A percentile compares a stretch with the other conserved stretches of the same genome.
phyloP scores from a whole-genome alignment of 352 stramenopile genomes.

The Halophytophthora batemanensis region DNA sequence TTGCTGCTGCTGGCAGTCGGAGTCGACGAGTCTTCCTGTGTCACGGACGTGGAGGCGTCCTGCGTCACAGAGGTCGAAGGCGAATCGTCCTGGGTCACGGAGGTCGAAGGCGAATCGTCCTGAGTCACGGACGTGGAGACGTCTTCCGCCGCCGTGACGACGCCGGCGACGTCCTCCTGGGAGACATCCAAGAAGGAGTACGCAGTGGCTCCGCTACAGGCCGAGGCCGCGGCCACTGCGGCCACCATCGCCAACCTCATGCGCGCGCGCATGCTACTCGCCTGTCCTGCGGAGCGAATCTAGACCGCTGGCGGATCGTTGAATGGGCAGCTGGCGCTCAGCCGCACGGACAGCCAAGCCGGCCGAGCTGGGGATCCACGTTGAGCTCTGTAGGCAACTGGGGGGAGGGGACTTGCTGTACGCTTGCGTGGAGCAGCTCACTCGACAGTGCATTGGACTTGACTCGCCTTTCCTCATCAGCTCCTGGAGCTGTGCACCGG shows the following conservation, averaged over 20 bases:
- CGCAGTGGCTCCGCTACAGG: conserved; percentile 13
- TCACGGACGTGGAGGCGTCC: too few species aligned
- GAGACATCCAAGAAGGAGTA: conserved; percentile 23
- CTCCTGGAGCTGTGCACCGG: too few species aligned
- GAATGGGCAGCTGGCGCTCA: conserved; percentile 9
- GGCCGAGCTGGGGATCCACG: too few species aligned
- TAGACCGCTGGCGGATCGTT: conserved; percentile 20
- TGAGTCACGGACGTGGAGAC: neutral
- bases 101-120: too few species aligned
- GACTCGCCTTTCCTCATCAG: too few species aligned
- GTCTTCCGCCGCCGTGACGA: conserved; percentile 18
- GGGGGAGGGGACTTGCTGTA: too few species aligned
- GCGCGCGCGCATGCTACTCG: conserved; percentile 11
- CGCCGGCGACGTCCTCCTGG: conserved; percentile 19
- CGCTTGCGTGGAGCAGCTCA: too few species aligned
- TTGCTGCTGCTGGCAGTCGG: conserved; percentile 2
- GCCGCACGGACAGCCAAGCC: too few species aligned
- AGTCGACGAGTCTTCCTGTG: neutral
- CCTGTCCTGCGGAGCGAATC: neutral
- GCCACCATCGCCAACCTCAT: conserved; percentile 28
- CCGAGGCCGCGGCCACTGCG: conserved; percentile 20
- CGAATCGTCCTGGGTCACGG: neutral
- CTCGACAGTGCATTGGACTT: too few species aligned
- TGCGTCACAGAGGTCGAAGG: neutral
- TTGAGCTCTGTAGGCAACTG: too few species aligned